Percentiles rank a stretch among this genome's conserved stretches.
Evolutionary conservation across 371 early-diverging fungal species (phyloP).

Genomic region (Mortierella sp.): DNA sequence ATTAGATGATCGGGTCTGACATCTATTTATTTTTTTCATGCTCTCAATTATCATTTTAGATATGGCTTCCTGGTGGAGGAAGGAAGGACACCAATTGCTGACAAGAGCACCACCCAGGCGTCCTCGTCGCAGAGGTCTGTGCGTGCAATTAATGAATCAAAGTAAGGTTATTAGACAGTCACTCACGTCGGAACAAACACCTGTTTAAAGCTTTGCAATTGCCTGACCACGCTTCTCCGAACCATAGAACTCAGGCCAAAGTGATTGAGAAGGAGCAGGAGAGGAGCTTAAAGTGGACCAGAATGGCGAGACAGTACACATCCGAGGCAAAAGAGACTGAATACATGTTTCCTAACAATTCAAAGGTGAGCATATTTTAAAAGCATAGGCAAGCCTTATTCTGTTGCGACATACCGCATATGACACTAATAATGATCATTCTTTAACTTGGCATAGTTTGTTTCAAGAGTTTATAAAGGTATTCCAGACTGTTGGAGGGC

Average conservation of each 20-base stretch:
- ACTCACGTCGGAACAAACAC: slow-evolving; percentile 10
- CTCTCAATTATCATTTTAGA: slow-evolving; percentile 7
- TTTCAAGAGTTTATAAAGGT: slow-evolving; percentile 69
- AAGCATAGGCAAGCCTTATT: background rate
- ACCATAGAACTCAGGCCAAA: slow-evolving; percentile 27
- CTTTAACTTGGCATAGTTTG: slow-evolving; percentile 52
- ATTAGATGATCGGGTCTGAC: slow-evolving; percentile 1
- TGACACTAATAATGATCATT: background rate
- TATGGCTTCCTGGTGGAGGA: slow-evolving; percentile 56
- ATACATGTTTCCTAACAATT: slow-evolving; percentile 56
- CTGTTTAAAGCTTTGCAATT: background rate
- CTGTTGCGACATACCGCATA: background rate
- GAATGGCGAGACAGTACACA: slow-evolving; percentile 61
- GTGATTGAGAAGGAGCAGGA: slow-evolving; percentile 36
- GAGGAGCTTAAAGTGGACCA: slow-evolving; percentile 65
- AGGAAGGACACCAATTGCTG: slow-evolving; percentile 45
- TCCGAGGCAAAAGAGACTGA: slow-evolving; percentile 57
- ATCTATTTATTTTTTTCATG: background rate
- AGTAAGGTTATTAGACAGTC: slow-evolving; percentile 43
- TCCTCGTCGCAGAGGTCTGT: slow-evolving; percentile 32
- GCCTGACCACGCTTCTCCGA: background rate
- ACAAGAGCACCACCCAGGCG: slow-evolving; percentile 20
- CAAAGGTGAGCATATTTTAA: slow-evolving; percentile 59
- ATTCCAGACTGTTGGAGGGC: slow-evolving; percentile 77
- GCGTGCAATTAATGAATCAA: slow-evolving; percentile 19